Evolutionary conservation across 2,329 filamentous ascomycete genomes (phyloP).

Genomic region (Pseudogymnoascus verrucosus): DNA sequence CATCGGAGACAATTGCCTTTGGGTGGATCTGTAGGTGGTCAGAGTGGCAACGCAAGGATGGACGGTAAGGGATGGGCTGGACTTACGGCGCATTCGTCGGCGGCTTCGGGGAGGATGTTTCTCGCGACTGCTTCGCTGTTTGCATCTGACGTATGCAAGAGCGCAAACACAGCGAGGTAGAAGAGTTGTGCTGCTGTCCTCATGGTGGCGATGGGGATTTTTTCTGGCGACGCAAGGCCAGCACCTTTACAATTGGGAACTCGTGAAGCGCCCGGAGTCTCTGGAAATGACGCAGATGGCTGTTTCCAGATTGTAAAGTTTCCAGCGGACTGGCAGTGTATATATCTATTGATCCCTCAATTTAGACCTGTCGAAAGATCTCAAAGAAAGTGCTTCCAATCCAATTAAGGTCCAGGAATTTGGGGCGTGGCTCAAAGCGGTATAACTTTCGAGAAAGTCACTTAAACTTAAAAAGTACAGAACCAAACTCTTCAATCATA

Average conservation of each 20-base stretch:
- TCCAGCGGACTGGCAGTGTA: background rate
- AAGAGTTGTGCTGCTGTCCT: slow-evolving; percentile 46
- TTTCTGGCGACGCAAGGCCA: background rate
- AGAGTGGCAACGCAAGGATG: slow-evolving; percentile 16
- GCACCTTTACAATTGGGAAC: background rate
- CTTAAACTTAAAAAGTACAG: background rate
- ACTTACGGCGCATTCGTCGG: slow-evolving; percentile 32
- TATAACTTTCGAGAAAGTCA: slow-evolving; percentile 7
- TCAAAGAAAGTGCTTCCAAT: slow-evolving; percentile 1
- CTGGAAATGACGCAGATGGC: background rate
- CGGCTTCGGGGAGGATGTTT: slow-evolving; percentile 14
- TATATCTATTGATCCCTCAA: background rate
- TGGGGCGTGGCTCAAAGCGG: background rate
- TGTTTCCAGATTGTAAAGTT: background rate
- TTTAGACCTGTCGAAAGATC: background rate
- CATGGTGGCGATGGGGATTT: slow-evolving; percentile 31
- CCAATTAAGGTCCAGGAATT: background rate
- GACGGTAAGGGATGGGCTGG: slow-evolving; percentile 29
- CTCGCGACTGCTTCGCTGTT: slow-evolving; percentile 17
- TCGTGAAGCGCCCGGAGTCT: background rate
- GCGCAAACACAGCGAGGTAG: slow-evolving; percentile 54
- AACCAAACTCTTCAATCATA: background rate
- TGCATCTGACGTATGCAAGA: slow-evolving; percentile 43
- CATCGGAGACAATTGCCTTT: slow-evolving; percentile 81
- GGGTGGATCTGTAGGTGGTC: slow-evolving; percentile 64